Evolutionary conservation across 805 yeast genomes (phyloP).

Genomic region (Sugiyamaella mastotermitis): DNA sequence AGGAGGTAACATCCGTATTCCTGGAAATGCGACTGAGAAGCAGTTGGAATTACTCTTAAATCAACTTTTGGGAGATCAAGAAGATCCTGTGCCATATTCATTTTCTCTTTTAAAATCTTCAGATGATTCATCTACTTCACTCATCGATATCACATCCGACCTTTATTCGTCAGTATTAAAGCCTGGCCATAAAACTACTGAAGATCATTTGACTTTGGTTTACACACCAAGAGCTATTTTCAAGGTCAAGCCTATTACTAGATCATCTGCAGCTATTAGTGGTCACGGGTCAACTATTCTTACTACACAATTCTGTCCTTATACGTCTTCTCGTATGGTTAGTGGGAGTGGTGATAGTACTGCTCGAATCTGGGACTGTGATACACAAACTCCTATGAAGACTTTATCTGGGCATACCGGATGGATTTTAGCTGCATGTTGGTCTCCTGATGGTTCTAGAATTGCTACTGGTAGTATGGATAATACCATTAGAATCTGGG

Average conservation of each 20-base stretch:
- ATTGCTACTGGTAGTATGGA: conserved; percentile 98
- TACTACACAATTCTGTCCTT: conserved; percentile 91
- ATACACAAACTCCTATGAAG: conserved; percentile 83
- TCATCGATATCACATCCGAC: conserved; percentile 72
- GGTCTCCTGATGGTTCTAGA: conserved; percentile 86
- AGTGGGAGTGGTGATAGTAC: conserved; percentile 97
- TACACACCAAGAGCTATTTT: conserved; percentile 94
- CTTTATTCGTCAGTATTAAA: conserved; percentile 74
- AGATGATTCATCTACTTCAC: conserved; percentile 32
- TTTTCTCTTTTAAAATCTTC: conserved; percentile 55
- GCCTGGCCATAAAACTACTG: conserved; percentile 84
- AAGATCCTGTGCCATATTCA: conserved; percentile 86
- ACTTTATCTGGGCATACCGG: conserved; percentile 80
- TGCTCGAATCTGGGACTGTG: conserved; percentile 95
- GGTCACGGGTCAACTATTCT: conserved; percentile 95
- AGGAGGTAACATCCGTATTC: conserved; percentile 85
- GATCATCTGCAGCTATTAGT: conserved; percentile 86
- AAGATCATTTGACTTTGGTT: conserved; percentile 84
- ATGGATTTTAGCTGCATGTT: conserved; percentile 89
- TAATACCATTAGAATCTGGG: conserved; percentile 83
- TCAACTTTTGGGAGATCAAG: conserved; percentile 55
- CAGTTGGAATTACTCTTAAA: conserved; percentile 87
- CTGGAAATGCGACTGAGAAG: conserved; percentile 77
- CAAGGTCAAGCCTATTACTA: conserved; percentile 83
- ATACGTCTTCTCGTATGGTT: conserved; percentile 75